Evolutionary conservation across 345 rosid species (phyloP).

Genomic region (Salix caprea): DNA sequence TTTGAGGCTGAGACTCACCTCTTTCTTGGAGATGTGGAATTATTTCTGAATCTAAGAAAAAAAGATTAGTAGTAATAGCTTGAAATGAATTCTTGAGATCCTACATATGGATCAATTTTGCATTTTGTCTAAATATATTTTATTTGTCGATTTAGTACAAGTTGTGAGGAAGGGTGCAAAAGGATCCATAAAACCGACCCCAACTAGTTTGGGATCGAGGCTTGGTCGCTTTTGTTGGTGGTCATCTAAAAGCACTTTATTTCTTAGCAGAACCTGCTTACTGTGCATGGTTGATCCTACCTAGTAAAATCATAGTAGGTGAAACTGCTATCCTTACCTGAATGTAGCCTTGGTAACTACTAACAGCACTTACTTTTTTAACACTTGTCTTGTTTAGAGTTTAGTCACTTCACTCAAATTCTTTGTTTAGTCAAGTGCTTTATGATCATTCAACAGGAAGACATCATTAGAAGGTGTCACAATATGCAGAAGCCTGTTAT

Average conservation of each 20-base stretch:
- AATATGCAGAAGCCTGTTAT: slow-evolving; percentile 86
- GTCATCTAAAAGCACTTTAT: not conserved
- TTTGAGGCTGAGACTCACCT: not conserved
- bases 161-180: not conserved
- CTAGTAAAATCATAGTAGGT: not conserved
- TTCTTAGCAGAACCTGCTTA: not conserved
- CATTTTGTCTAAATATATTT: not conserved
- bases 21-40: not conserved
- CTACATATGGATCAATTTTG: not conserved
- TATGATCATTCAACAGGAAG: slow-evolving; percentile 52
- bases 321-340: not conserved
- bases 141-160: not conserved
- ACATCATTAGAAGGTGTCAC: slow-evolving; percentile 82
- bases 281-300: not conserved
- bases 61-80: not conserved
- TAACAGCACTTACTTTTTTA: not conserved
- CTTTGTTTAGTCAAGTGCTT: not conserved
- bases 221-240: not conserved
- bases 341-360: not conserved
- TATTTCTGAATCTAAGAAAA: not conserved
- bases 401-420: not conserved
- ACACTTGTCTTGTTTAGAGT: not conserved
- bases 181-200: not conserved
- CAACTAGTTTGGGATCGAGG: not conserved
- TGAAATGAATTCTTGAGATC: not conserved